Evolutionary conservation across 106 monocot genomes (phyloP).

Genomic region (Narthecium ossifragum): DNA sequence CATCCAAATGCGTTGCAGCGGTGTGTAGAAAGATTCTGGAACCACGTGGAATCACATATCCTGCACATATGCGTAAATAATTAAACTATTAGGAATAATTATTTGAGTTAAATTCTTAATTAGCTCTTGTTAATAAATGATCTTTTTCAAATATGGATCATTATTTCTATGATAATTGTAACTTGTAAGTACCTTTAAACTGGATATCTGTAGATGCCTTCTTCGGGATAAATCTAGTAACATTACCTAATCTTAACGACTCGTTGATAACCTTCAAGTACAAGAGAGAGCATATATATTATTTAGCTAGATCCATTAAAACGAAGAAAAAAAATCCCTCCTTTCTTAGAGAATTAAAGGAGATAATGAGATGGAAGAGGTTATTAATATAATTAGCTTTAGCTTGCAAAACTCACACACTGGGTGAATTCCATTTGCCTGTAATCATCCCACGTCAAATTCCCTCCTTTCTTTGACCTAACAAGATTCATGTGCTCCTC

Average conservation of each 20-base stretch:
- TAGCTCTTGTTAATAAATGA: no score
- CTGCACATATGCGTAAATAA: neutral
- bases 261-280: constrained; percentile 2
- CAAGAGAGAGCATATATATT: neutral
- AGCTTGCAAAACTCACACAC: constrained; percentile 4
- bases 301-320: neutral
- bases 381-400: no score
- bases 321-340: no score
- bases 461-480: neutral
- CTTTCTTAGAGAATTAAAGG: neutral
- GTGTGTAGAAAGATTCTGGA: neutral
- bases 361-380: neutral
- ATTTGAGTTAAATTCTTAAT: no score
- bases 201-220: neutral
- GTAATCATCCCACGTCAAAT: constrained; percentile 5
- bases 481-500: constrained; percentile 1
- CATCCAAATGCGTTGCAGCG: constrained; percentile 4
- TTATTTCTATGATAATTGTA: no score
- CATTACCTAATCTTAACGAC: constrained; percentile 1
- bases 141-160: no score
- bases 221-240: neutral
- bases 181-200: constrained; percentile 4
- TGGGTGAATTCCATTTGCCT: constrained; percentile 1
- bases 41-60: constrained; percentile 6
- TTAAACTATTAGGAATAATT: no score